Evolutionary conservation across 805 yeast genomes (phyloP), one percentile per base, ranked within the genome.

Genomic region (Metschnikowia picachoensis): DNA sequence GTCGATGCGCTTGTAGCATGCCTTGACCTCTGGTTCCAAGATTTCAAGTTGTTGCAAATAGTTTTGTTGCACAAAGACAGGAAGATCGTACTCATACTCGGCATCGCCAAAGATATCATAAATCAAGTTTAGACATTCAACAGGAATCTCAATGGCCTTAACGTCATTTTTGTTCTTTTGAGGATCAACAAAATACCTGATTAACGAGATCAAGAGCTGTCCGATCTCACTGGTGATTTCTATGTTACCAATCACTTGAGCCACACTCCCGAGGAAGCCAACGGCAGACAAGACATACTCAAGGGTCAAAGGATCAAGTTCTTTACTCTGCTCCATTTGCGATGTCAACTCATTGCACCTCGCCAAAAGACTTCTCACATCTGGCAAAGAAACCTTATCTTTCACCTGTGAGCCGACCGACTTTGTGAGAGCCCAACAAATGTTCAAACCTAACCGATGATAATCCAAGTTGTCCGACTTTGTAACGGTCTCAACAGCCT

Each of bases 101-200:
- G 76, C 76, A 66, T 94, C 98, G 12, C 86, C 86, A 65, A 85
- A 94, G 7, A 90, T 72, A 49, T 89, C 97, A 64, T 80, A 88
- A 6, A 90, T 58, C 2, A 79, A 69, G 57, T 87, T 84, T 17
- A 87, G 63, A 25, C 83, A 67, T 50, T 85, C 92, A 35, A 81
- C 63, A 5, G 80, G 66, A 10, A 81, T 62, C 49, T 70, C 74
- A n/a, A 59, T 50, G 1, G 62, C 61, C 31, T 46, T 46, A 2
- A 58, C 51, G 27, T 50, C 55, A 33, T 46, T 49, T 25, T 29
- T 11, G 43, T 48, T 44, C 31, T 41, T 49, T 29, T 48, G 37
- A 7, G 47, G 37, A 28, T 48, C 39, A 8, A 46, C 51, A n/a
- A 55, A 57, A 12, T 52, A 50, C 5, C 46, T 48, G n/a, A 51